Percentiles rank a stretch among this genome's conserved stretches.
These are phyloP conservation scores for Jamesozyma jinghongensis DNA, from an alignment of 805 yeast species.

Conservation along the genomic window DNA sequence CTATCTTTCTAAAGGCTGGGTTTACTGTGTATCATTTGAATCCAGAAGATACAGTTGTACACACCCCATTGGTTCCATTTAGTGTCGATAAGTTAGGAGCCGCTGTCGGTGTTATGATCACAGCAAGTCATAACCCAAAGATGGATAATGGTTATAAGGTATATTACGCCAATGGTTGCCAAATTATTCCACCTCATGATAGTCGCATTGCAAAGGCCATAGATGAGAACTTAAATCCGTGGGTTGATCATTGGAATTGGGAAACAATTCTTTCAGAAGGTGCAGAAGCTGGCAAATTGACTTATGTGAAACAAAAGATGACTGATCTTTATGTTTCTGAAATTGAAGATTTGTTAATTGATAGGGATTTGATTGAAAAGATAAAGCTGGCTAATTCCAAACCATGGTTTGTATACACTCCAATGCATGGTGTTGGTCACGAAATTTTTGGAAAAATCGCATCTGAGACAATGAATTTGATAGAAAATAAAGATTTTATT, in stretches of 20 bases:
- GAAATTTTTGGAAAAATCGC: conserved; percentile 41
- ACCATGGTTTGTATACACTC: conserved; percentile 67
- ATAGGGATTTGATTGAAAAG: not conserved
- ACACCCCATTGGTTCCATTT: conserved; percentile 92
- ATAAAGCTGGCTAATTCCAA: conserved; percentile 2
- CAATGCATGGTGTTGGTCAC: conserved; percentile 92
- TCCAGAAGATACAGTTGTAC: conserved; percentile 36
- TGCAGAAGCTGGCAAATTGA: conserved; percentile 23
- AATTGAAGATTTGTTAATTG: conserved; percentile 30
- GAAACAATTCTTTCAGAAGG: conserved; percentile 30
- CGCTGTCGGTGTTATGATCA: conserved; percentile 82
- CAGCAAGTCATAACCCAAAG: conserved; percentile 83
- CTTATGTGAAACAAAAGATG: conserved; percentile 36
- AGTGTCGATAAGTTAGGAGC: conserved; percentile 56
- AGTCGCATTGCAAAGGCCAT: conserved; percentile 58
- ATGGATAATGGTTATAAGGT: conserved; percentile 91
- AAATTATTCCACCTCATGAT: conserved; percentile 91
- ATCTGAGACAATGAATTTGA: conserved; percentile 25
- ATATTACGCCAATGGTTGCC: conserved; percentile 89
- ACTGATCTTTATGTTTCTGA: conserved; percentile 34
- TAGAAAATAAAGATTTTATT: conserved; percentile 30
- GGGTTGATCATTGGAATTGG: conserved; percentile 45
- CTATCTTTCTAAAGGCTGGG: conserved; percentile 60
- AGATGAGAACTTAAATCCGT: conserved; percentile 50
- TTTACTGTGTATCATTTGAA: conserved; percentile 56